A percentile compares a stretch with the other conserved stretches of the same genome.
Evolutionary conservation across 1,139 yeast species (phyloP).

Genomic region (Cylindricascospora bacillispora): DNA sequence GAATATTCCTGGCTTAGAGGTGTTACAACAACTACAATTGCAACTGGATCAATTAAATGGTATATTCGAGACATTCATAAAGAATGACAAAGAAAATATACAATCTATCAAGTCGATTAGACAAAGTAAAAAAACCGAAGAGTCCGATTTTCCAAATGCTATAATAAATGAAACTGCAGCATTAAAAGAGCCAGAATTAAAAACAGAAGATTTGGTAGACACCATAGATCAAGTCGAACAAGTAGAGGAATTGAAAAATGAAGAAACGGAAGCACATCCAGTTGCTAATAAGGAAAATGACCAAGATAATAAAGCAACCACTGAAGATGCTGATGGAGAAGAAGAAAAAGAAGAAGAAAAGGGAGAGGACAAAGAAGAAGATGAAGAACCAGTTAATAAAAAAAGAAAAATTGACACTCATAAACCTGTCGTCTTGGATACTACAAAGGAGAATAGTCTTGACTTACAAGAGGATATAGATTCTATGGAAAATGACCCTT

Average conservation of each 20-base stretch:
- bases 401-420: constrained; percentile 3
- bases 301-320: constrained; percentile 5
- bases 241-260: constrained; percentile 5
- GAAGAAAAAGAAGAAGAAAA: constrained; percentile 12
- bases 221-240: constrained; percentile 3
- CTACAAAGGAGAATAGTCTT: constrained; percentile 1
- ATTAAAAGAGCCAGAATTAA: constrained; percentile 5
- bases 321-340: too few relatives aligned
- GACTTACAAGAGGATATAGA: constrained; percentile 11
- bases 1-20: constrained; percentile 34
- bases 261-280: constrained; percentile 5
- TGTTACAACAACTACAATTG: constrained; percentile 36
- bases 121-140: constrained; percentile 7
- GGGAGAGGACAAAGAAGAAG: constrained; percentile 5
- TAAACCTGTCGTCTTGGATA: too few relatives aligned
- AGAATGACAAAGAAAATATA: constrained; percentile 30
- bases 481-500: constrained; percentile 41
- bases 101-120: constrained; percentile 12
- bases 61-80: constrained; percentile 37
- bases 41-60: constrained; percentile 37
- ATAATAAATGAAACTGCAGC: constrained; percentile 7
- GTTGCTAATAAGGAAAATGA: constrained; percentile 5
- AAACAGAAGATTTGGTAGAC: constrained; percentile 12
- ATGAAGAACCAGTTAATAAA: constrained; percentile 2
- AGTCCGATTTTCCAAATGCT: constrained; percentile 7